phyloP scores from a whole-genome alignment of 2,329 filamentous ascomycete genomes.

The Diplodia corticola region DNA sequence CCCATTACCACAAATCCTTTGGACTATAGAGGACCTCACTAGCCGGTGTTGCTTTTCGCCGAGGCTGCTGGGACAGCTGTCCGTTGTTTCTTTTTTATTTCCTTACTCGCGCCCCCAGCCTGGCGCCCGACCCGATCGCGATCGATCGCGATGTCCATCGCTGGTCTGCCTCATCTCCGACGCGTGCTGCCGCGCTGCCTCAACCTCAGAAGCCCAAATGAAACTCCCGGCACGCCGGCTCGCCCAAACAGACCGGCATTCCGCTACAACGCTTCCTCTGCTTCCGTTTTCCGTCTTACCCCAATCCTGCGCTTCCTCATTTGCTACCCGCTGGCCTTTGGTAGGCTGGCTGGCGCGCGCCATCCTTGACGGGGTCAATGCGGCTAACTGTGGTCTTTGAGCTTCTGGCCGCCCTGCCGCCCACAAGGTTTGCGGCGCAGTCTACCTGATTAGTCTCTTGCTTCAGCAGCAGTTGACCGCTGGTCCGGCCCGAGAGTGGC shows the following conservation, averaged over 20 bases:
- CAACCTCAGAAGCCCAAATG: constrained; percentile 7
- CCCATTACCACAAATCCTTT: background rate
- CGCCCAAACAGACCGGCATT: constrained; percentile 1
- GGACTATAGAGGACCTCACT: background rate
- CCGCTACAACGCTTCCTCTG: constrained; percentile 9
- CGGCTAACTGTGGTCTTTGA: constrained; percentile 16
- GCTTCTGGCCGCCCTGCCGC: constrained; percentile 10
- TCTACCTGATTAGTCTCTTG: constrained; percentile 19
- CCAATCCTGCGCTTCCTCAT: background rate
- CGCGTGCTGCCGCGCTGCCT: constrained; percentile 8
- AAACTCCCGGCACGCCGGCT: constrained; percentile 5
- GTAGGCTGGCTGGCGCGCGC: constrained; percentile 2
- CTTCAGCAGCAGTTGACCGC: constrained; percentile 18
- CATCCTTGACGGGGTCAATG: constrained; percentile 14
- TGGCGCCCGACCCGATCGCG: constrained; percentile 8
- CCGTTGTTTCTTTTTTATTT: background rate
- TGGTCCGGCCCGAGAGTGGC: constrained; percentile 16
- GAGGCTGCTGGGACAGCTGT: constrained; percentile 4
- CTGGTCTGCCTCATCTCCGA: constrained; percentile 13
- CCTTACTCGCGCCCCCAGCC: background rate
- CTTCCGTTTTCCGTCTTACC: background rate
- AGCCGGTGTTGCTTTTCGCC: constrained; percentile 15
- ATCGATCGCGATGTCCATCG: constrained; percentile 17
- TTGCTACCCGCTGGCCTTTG: constrained; percentile 5
- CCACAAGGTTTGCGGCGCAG: background rate